Evolutionary conservation across 108 stramenopile species (phyloP).

Genomic region (Nitzschia sp.): DNA sequence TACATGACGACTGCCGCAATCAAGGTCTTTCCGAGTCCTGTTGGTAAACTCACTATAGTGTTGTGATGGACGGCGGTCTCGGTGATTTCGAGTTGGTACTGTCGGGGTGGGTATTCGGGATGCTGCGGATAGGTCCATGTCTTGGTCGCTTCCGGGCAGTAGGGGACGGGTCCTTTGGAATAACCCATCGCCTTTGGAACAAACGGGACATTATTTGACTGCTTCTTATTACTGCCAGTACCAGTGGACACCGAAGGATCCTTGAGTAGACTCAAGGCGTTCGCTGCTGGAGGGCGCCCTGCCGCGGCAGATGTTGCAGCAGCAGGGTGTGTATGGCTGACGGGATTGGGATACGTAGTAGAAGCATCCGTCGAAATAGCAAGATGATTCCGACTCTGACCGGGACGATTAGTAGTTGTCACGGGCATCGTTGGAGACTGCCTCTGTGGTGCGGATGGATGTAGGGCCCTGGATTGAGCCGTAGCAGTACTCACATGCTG

Average conservation of each 20-base stretch:
- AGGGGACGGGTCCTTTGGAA: constrained; percentile 61
- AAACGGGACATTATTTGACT: no score
- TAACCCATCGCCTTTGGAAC: neutral
- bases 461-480: constrained; percentile 3
- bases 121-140: constrained; percentile 91
- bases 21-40: constrained; percentile 98
- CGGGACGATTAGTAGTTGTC: neutral
- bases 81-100: constrained; percentile 88
- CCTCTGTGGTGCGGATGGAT: constrained; percentile 6
- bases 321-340: no score
- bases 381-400: neutral
- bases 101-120: constrained; percentile 69
- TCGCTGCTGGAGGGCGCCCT: neutral
- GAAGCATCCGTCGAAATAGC: neutral
- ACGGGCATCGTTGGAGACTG: neutral
- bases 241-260: neutral
- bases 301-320: neutral
- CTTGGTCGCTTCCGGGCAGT: constrained; percentile 32
- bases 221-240: neutral
- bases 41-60: constrained; percentile 94
- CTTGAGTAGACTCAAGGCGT: neutral
- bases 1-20: constrained; percentile 99
- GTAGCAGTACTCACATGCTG: neutral
- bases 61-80: constrained; percentile 78
- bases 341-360: no score